Conservation (phyloP, 306 rosid genomes). For the Quercus engelmannii region DNA sequence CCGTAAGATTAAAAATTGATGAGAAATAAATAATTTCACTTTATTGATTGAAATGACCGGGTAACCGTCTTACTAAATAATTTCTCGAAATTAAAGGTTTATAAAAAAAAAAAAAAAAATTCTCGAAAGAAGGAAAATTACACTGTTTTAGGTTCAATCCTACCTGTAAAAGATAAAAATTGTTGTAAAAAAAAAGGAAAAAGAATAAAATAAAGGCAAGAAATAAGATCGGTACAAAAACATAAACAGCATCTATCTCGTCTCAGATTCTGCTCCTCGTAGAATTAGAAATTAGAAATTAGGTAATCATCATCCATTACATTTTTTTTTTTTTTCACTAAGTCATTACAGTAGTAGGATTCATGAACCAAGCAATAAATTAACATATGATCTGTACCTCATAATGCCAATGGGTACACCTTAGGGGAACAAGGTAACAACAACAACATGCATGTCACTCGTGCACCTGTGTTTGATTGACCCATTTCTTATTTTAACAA, state of each 20-base stretch:
- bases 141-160: background rate
- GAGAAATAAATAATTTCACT: no score
- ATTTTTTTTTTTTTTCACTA: background rate
- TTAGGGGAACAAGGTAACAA: slow-evolving; percentile 21
- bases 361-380: background rate
- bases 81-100: no score
- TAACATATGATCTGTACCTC: background rate
- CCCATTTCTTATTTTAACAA: background rate
- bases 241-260: background rate
- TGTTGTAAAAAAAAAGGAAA: background rate
- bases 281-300: background rate
- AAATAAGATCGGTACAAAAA: background rate
- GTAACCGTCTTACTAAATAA: no score
- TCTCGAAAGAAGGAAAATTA: background rate
- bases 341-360: background rate
- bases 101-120: no score
- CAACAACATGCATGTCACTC: slow-evolving; percentile 17
- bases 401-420: background rate
- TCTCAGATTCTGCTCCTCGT: background rate
- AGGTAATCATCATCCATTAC: background rate
- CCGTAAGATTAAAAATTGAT: no score
- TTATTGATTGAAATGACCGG: no score
- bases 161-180: background rate
- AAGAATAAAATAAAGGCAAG: no score
- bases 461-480: slow-evolving; percentile 4